phyloP scores from a whole-genome alignment of 2,329 filamentous ascomycete species.

The Atkinsonella texensis region DNA sequence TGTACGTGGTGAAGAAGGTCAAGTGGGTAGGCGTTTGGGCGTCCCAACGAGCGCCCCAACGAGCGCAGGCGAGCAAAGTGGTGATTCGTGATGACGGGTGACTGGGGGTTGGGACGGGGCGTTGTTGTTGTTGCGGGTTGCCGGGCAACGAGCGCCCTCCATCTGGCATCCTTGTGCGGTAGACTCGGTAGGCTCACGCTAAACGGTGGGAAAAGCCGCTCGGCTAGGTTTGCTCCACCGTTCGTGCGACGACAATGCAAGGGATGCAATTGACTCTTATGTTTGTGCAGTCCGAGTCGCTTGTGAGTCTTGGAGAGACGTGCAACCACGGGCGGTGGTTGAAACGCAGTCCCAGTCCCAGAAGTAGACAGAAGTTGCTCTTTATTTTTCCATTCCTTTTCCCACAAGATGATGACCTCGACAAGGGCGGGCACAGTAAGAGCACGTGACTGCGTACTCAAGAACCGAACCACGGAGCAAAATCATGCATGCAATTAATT shows the following conservation, averaged over 20 bases:
- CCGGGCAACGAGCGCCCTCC: background rate
- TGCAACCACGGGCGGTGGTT: no score
- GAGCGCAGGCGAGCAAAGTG: background rate
- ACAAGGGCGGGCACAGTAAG: no score
- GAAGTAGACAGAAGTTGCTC: no score
- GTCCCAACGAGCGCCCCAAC: background rate
- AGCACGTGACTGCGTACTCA: no score
- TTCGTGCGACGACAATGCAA: background rate
- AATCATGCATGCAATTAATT: no score
- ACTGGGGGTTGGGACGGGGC: background rate
- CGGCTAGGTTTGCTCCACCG: background rate
- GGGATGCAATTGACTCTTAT: background rate
- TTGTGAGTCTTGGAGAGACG: no score
- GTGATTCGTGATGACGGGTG: background rate
- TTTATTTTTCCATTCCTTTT: no score
- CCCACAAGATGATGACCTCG: no score
- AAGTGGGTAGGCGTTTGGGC: background rate
- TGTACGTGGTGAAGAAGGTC: background rate
- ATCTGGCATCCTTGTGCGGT: background rate
- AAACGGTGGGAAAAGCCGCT: background rate
- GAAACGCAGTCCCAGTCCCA: no score
- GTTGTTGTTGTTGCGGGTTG: background rate
- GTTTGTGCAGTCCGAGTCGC: no score
- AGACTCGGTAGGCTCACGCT: no score
- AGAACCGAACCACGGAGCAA: no score